Conservation (phyloP, 257 asterid genomes). For the Solanum piurae region DNA sequence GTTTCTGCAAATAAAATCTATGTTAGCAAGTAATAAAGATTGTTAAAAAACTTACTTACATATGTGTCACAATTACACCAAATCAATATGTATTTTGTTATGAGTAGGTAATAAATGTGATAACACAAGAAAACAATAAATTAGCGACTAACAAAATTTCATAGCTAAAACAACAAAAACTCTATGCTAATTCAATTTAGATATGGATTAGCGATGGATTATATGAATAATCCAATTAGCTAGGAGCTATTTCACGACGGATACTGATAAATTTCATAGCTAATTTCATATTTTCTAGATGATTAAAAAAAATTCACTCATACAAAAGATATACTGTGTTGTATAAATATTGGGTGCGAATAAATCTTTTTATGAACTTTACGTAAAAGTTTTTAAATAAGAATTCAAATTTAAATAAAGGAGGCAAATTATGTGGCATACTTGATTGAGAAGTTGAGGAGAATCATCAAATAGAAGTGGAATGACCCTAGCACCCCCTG, state of each 20-base stretch:
- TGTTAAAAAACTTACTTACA: background rate
- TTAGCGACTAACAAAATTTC: no score
- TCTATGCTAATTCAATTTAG: background rate
- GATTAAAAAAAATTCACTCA: no score
- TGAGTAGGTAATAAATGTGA: background rate
- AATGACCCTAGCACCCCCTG: constrained; percentile 90
- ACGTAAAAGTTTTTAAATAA: background rate
- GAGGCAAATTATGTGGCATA: background rate
- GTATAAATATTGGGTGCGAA: no score
- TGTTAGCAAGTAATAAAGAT: no score
- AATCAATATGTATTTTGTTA: background rate
- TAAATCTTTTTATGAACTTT: no score
- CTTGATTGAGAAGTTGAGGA: constrained; percentile 36
- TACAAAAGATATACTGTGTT: background rate
- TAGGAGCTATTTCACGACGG: background rate
- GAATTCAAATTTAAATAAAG: background rate
- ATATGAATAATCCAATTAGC: background rate
- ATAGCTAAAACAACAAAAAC: background rate
- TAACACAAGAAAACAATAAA: background rate
- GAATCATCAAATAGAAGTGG: constrained; percentile 84
- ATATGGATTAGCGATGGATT: background rate
- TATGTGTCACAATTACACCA: background rate
- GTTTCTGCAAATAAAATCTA: constrained; percentile 51
- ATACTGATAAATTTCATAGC: rapidly evolving
- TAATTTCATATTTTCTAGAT: background rate